Conservation (phyloP, 805 yeast genomes). For the Candida awuae region DNA sequence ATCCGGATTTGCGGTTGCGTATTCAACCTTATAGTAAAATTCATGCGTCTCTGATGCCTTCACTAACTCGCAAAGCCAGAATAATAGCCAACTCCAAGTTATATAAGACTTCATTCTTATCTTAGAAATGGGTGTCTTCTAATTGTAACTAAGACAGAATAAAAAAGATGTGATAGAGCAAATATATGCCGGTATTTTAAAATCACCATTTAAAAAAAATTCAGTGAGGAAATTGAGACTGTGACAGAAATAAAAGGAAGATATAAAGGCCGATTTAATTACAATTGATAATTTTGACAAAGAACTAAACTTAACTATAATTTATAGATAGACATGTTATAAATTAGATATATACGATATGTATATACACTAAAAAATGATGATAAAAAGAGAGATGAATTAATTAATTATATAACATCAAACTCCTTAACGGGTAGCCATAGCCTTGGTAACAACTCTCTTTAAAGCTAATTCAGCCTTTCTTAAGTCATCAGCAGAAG, state of each 20-base stretch:
- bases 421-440: conserved; percentile 84
- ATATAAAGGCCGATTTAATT: too few relatives aligned
- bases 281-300: too few relatives aligned
- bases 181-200: too few relatives aligned
- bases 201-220: too few relatives aligned
- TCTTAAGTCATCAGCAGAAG: conserved; percentile 95
- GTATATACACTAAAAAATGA: background rate
- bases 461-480: conserved; percentile 98
- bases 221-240: too few relatives aligned
- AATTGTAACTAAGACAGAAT: too few relatives aligned
- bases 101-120: too few relatives aligned
- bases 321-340: background rate
- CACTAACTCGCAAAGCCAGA: background rate
- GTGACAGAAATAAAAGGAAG: too few relatives aligned
- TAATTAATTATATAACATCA: background rate
- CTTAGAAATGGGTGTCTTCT: too few relatives aligned
- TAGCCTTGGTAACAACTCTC: conserved; percentile 99
- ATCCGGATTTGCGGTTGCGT: conserved; percentile 62
- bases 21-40: conserved; percentile 48
- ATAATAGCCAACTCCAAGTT: background rate
- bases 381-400: conserved; percentile 1
- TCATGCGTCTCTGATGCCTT: conserved; percentile 37
- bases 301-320: background rate
- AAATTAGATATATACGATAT: background rate
- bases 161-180: too few relatives aligned